Percentiles rank a stretch among this genome's conserved stretches.
These are phyloP conservation scores for Russula lepida DNA, from an alignment of 768 basidiomycete genomes.

Conservation along the genomic window DNA sequence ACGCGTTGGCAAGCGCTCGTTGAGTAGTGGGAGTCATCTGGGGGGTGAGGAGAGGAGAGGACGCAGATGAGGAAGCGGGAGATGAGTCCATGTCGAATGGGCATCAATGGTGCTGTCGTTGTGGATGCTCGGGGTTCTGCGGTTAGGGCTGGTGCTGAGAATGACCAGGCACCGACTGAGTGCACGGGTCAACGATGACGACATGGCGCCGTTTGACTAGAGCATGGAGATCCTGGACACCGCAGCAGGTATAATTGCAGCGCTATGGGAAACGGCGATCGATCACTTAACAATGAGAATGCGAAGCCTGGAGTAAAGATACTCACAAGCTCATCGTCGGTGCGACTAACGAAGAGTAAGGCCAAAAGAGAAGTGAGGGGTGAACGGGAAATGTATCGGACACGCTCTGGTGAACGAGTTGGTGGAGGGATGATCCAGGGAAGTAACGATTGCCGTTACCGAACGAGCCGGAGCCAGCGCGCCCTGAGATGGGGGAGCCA, in stretches of 20 bases:
- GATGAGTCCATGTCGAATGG: conserved; percentile 50
- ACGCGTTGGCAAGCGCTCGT: conserved; percentile 19
- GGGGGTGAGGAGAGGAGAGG: conserved; percentile 39
- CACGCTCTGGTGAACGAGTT: conserved; percentile 59
- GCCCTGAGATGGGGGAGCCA: conserved; percentile 67
- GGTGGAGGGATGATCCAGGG: conserved; percentile 51
- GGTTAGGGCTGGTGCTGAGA: conserved; percentile 25
- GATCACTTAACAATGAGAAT: conserved; percentile 12
- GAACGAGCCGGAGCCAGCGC: conserved; percentile 55
- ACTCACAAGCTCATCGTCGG: conserved; percentile 61
- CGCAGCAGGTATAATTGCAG: conserved; percentile 87
- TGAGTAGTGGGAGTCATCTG: conserved; percentile 31
- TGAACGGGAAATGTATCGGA: conserved; percentile 14
- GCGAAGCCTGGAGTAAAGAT: not conserved
- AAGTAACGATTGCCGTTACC: conserved; percentile 55
- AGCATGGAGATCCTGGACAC: conserved; percentile 67
- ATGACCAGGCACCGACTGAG: conserved; percentile 20
- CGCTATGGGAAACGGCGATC: conserved; percentile 38
- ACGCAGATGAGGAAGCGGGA: conserved; percentile 29
- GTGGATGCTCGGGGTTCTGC: conserved; percentile 22
- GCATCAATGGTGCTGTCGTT: conserved; percentile 26
- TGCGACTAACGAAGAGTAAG: conserved; percentile 27
- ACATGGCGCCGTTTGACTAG: conserved; percentile 88
- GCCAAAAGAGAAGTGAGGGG: not conserved
- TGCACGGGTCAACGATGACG: conserved; percentile 50